Evolutionary conservation across 2,329 filamentous ascomycete species (phyloP), one percentile per base, ranked within the genome.

Genomic region (Aspergillus ustus): DNA sequence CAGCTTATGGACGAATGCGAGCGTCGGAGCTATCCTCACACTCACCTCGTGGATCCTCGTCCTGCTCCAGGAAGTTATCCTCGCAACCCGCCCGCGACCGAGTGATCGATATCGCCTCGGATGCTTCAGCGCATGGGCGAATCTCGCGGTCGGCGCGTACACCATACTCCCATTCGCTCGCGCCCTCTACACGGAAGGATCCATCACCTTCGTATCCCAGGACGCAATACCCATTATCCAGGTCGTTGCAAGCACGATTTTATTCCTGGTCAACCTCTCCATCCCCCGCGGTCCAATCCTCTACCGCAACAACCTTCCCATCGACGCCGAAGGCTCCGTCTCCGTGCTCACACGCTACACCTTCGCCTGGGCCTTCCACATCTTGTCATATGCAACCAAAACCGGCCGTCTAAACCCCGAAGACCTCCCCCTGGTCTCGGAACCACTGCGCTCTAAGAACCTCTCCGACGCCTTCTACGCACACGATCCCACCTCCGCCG

Each of bases 241-340:
- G 31, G 19, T 53, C 4, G 31, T 59, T 4, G 63, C 60, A 3
- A 48, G 43, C 3, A 3, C 55, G 8, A 46, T 56, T 7, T 50
- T 64, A 1, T 17, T 59, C 3, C 8, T 60, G 4, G 51, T 57
- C 19, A 63, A 64, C 17, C 29, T 89, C 17, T 80, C 80, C 1
- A 77, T 91, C 19, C 88, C 88, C 9, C 83, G 89, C 52, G 82
- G 90, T 11, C 90, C 90, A 4, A 82, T 87, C 46, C 86, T 91
- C 29, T 90, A 82, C 71, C 79, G 83, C 69, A 71, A 87, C 48
- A 85, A 81, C 34, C 77, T 81, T 45, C 73, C 79, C 7, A 86
- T 93, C 29, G 89, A 93, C 70, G 77, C 79, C 13, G 82, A 88
- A 76, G 83, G 82, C 68, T 87, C 88, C 0, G 80, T 79, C 7